Conservation (phyloP, 495 filamentous ascomycete genomes). For the Aspergillus ellipticus region DNA sequence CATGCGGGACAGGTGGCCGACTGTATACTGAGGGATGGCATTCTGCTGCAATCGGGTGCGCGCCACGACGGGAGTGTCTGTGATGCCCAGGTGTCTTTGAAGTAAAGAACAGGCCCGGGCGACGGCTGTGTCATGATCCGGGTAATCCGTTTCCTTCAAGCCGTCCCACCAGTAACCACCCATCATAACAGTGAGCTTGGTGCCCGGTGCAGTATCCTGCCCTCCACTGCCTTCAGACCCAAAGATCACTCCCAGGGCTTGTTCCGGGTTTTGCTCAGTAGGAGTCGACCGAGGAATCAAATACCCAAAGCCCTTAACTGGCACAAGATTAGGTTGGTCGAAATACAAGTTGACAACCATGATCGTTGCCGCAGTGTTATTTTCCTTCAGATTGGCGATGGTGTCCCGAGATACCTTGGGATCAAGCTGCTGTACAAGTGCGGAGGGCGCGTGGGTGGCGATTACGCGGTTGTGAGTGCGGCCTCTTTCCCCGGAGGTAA, state of each 20-base stretch:
- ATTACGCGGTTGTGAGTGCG: constrained; percentile 60
- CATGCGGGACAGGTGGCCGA: constrained; percentile 70
- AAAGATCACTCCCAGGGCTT: constrained; percentile 86
- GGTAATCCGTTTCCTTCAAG: constrained; percentile 47
- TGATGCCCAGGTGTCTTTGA: constrained; percentile 69
- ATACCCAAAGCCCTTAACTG: constrained; percentile 79
- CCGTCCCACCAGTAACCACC: constrained; percentile 90
- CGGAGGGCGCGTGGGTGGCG: constrained; percentile 58
- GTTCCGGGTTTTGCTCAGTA: constrained; percentile 71
- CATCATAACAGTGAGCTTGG: constrained; percentile 91
- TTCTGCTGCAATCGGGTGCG: constrained; percentile 62
- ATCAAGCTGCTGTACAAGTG: constrained; percentile 22
- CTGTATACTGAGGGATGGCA: constrained; percentile 86
- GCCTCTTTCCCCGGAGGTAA: constrained; percentile 5
- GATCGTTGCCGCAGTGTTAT: constrained; percentile 69
- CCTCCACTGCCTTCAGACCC: constrained; percentile 64
- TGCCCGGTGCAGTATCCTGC: constrained; percentile 58
- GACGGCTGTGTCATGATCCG: constrained; percentile 59
- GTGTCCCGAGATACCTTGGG: constrained; percentile 17
- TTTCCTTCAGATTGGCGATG: constrained; percentile 36
- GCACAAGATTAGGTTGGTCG: constrained; percentile 56
- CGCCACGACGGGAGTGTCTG: constrained; percentile 50
- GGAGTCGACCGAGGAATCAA: constrained; percentile 73
- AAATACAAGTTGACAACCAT: constrained; percentile 93
- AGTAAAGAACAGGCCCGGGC: constrained; percentile 66